These are phyloP conservation scores for Penicillium sclerotiorum DNA, from an alignment of 2,329 filamentous ascomycete species.

Conservation along the genomic window DNA sequence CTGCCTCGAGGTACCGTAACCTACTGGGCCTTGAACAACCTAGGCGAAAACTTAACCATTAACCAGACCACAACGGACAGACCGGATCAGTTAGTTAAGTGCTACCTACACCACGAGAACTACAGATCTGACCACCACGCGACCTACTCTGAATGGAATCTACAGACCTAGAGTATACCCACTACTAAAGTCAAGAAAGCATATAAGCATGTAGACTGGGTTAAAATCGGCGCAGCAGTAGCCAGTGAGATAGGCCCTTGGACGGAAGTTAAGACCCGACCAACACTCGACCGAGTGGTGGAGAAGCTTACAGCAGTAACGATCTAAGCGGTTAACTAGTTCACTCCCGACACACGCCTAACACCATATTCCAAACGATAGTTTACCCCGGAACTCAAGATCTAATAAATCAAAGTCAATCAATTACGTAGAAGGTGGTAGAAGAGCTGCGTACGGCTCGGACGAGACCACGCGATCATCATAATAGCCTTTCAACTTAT, in stretches of 20 bases:
- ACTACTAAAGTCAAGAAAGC: slow-evolving; percentile 9
- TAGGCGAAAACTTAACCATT: slow-evolving; percentile 13
- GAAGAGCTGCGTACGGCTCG: slow-evolving; percentile 8
- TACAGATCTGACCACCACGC: slow-evolving; percentile 24
- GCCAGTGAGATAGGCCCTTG: background rate
- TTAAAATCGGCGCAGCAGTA: background rate
- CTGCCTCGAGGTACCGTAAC: slow-evolving; percentile 13
- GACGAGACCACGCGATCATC: slow-evolving; percentile 7
- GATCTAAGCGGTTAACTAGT: background rate
- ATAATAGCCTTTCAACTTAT: slow-evolving; percentile 16
- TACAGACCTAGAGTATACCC: slow-evolving; percentile 1
- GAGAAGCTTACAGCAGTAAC: background rate
- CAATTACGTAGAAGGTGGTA: slow-evolving; percentile 22
- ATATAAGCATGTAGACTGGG: slow-evolving; percentile 18
- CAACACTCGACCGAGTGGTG: slow-evolving; percentile 3
- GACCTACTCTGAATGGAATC: slow-evolving; percentile 24
- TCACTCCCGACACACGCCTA: slow-evolving; percentile 1
- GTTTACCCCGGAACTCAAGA: slow-evolving; percentile 29
- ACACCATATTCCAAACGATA: slow-evolving; percentile 27
- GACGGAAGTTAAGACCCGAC: slow-evolving; percentile 2
- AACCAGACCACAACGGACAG: slow-evolving; percentile 21
- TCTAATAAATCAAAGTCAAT: slow-evolving; percentile 24
- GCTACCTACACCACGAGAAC: slow-evolving; percentile 24
- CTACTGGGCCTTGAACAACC: slow-evolving; percentile 11
- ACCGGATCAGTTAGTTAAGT: slow-evolving; percentile 20